These are phyloP conservation scores for Cyclocybe cylindracea DNA, from an alignment of 768 basidiomycete species.

Conservation along the genomic window DNA sequence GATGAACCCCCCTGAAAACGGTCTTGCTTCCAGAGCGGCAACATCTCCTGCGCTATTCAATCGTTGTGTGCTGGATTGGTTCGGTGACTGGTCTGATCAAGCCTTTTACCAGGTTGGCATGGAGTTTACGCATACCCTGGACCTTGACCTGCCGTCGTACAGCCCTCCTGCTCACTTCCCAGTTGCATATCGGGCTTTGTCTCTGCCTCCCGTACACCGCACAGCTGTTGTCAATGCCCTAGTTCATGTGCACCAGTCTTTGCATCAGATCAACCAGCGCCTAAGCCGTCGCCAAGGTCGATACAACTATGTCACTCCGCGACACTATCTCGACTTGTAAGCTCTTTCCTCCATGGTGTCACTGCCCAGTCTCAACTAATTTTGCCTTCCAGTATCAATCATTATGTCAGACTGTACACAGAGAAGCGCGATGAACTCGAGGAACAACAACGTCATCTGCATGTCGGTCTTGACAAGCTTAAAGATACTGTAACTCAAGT, in stretches of 20 bases:
- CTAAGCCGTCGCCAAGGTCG: conserved; percentile 93
- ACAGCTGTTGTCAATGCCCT: conserved; percentile 91
- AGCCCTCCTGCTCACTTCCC: conserved; percentile 83
- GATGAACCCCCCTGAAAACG: conserved; percentile 98
- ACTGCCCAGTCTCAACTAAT: conserved; percentile 8
- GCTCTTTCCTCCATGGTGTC: conserved; percentile 32
- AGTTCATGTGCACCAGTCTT: conserved; percentile 86
- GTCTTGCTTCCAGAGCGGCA: conserved; percentile 92
- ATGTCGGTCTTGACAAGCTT: conserved; percentile 96
- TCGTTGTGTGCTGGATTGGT: conserved; percentile 99
- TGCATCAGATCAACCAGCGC: conserved; percentile 87
- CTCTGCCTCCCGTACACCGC: conserved; percentile 87
- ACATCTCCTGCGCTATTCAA: conserved; percentile 99
- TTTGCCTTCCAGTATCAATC: conserved; percentile 75
- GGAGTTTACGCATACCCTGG: conserved; percentile 94
- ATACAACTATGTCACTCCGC: conserved; percentile 94
- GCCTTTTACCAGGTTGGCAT: conserved; percentile 97
- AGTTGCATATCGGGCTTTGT: conserved; percentile 80
- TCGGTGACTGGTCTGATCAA: conserved; percentile 99
- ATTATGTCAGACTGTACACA: conserved; percentile 91
- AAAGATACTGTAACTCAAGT: conserved; percentile 96
- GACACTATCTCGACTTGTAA: conserved; percentile 98
- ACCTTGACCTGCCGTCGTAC: conserved; percentile 87
- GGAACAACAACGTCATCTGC: conserved; percentile 97
- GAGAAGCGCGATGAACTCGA: conserved; percentile 98